Base-by-base conservation (phyloP, 2,329 filamentous ascomycete species). In the Coniochaeta sp. region DNA sequence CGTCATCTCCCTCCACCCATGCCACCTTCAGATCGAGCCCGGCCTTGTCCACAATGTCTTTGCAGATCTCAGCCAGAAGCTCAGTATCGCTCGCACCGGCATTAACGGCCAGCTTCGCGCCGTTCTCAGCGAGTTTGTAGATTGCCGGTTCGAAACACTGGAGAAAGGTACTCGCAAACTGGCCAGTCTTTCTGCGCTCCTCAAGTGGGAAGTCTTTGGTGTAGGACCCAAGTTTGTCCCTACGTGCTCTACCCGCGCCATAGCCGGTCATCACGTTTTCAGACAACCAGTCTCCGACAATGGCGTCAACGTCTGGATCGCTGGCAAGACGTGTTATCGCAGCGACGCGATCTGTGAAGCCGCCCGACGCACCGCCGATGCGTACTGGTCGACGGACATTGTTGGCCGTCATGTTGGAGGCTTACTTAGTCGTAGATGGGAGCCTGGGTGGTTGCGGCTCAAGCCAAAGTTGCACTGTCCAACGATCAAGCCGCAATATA, bases 1-100 rank as follows among this genome's bases (percentile, higher is more conserved):
- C 69, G 40, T 73, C 69, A 62, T 73, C 71, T 19, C 71, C 71
- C 54, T 69, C 67, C 28, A 73, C 64, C 69, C 70, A 72, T 8
- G 66, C 70, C n/a, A 73, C 70, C 54, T 70, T 71, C 43, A 72
- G 63, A 47, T 65, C 60, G 24, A 65, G 59, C 1, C 66, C 66
- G 38, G 63, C 56, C 12, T 63, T 59, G 24, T 64, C 61, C 22
- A 70, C 61, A 14, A 57, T 64, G 40, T 65, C 36, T 47, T 59
- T 54, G 11, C 62, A 62, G 9, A 63, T 31, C 60, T 64, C 59
- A 38, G 63, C 62, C 33, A 66, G 62, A 50, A 62, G 59, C 57
- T 67, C 60, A 16, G 71, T 70, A 61, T 72, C 69, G 57, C 65
- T 69, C 26, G 69, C 69, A 3, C 71, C 71, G 11, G 70, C 71